These are phyloP conservation scores for Solanum microdontum DNA, from an alignment of 257 asterid species.

Conservation along the genomic window DNA sequence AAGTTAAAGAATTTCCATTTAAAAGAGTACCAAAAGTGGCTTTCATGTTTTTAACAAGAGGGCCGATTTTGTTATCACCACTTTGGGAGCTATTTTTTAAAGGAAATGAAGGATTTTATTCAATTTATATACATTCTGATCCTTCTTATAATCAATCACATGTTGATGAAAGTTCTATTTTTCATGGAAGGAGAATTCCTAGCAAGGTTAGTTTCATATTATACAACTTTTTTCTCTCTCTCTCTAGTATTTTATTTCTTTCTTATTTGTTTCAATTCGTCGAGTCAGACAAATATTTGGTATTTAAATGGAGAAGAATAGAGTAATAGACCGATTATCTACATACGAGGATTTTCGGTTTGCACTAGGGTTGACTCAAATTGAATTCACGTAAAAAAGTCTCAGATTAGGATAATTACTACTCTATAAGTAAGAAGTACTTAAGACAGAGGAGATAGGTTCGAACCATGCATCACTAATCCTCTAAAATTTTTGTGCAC, in stretches of 20 bases:
- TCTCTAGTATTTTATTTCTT: not conserved
- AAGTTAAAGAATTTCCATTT: constrained; percentile 20
- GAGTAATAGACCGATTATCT: not conserved
- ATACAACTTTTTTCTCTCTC: not conserved
- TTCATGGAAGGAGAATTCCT: constrained; percentile 58
- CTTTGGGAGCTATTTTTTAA: constrained; percentile 35
- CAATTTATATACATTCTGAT: constrained; percentile 30
- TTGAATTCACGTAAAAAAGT: too few relatives aligned
- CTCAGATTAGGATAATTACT: too few relatives aligned
- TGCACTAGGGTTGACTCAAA: not conserved
- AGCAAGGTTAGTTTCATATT: constrained; percentile 52
- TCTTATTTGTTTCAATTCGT: not conserved
- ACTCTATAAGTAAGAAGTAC: not conserved
- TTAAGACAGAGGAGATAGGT: not conserved
- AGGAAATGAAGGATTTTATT: constrained; percentile 25
- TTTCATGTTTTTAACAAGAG: constrained; percentile 36
- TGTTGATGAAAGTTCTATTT: constrained; percentile 38
- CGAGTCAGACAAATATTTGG: not conserved
- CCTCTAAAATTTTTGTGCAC: too few relatives aligned
- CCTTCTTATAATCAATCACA: constrained; percentile 19
- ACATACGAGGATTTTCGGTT: not conserved
- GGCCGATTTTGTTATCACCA: constrained; percentile 24
- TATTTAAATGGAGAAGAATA: not conserved
- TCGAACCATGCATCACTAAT: too few relatives aligned
- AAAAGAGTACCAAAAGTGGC: constrained; percentile 25